A percentile compares a stretch with the other conserved stretches of the same genome.
Evolutionary conservation across 164 flowering plant species (phyloP).

Genomic region (Houttuynia cordata): DNA sequence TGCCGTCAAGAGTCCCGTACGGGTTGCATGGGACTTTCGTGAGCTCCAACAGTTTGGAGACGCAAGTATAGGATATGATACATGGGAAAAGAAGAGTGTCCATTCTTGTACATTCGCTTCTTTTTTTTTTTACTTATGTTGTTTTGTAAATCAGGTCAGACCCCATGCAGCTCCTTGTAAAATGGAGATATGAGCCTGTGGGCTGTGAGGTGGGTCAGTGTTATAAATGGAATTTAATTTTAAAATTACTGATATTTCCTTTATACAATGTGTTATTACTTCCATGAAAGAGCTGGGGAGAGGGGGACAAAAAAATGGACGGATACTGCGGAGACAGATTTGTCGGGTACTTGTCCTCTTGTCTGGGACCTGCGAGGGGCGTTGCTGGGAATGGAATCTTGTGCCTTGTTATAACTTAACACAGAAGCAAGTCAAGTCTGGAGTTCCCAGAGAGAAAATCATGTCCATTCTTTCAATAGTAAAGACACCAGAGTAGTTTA

Average conservation of each 20-base stretch:
- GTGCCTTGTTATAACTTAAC: too few relatives aligned
- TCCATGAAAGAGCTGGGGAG: background rate
- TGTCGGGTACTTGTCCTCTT: background rate
- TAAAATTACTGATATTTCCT: background rate
- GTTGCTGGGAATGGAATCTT: too few relatives aligned
- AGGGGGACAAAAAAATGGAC: background rate
- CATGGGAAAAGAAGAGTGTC: background rate
- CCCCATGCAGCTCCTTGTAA: background rate
- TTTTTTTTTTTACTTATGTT: background rate
- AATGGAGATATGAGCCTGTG: background rate
- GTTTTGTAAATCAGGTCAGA: background rate
- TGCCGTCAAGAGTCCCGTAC: slow-evolving; percentile 82
- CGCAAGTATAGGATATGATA: background rate
- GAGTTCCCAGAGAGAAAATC: too few relatives aligned
- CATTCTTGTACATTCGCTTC: background rate
- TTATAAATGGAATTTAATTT: too few relatives aligned
- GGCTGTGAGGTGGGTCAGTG: background rate
- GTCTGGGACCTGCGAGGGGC: background rate
- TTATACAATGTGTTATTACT: background rate
- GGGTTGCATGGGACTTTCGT: slow-evolving; percentile 77
- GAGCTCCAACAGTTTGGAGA: background rate
- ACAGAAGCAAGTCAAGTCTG: too few relatives aligned
- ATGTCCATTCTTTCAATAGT: too few relatives aligned
- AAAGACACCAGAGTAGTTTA: too few relatives aligned
- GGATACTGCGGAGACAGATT: background rate